These are phyloP conservation scores for Globisporangium barbulae DNA, from an alignment of 352 stramenopile species.

Conservation along the genomic window DNA sequence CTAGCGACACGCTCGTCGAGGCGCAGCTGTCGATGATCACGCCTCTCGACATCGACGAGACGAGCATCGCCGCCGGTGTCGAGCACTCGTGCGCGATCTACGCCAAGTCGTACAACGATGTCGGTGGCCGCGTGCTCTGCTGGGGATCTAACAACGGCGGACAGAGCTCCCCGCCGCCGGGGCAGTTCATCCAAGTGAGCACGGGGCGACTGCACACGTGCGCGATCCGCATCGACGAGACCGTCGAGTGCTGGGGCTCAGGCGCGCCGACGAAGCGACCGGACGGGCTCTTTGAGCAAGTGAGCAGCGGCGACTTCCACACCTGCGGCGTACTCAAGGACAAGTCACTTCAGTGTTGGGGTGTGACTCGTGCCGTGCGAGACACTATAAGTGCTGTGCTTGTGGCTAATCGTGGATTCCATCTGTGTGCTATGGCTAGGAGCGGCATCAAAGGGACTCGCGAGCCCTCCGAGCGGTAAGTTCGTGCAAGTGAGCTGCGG, in stretches of 20 bases:
- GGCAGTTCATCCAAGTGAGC: slow-evolving; percentile 79
- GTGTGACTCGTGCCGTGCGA: slow-evolving; percentile 18
- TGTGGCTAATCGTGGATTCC: neutral
- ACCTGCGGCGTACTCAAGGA: slow-evolving; percentile 80
- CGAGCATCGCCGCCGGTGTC: slow-evolving; percentile 67
- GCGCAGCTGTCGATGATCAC: slow-evolving; percentile 21
- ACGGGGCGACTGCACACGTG: slow-evolving; percentile 72
- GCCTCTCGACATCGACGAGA: slow-evolving; percentile 77
- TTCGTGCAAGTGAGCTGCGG: slow-evolving; percentile 81
- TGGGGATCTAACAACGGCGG: slow-evolving; percentile 67
- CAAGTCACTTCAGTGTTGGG: slow-evolving; percentile 74
- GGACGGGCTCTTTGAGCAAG: slow-evolving; percentile 71
- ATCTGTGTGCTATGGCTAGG: slow-evolving; percentile 18
- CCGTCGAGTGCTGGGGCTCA: slow-evolving; percentile 71
- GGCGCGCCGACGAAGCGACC: slow-evolving; percentile 46
- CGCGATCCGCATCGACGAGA: slow-evolving; percentile 73
- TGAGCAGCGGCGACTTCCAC: slow-evolving; percentile 77
- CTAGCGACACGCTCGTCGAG: neutral
- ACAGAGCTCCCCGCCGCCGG: slow-evolving; percentile 43
- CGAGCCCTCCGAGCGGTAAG: slow-evolving; percentile 36
- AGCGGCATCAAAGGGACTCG: slow-evolving; percentile 30
- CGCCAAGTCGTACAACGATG: slow-evolving; percentile 54
- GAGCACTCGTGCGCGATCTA: slow-evolving; percentile 82
- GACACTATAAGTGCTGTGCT: neutral
- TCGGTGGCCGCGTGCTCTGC: slow-evolving; percentile 72